Conservation (phyloP, 2,329 filamentous ascomycete species). For the Fusarium drepaniforme region DNA sequence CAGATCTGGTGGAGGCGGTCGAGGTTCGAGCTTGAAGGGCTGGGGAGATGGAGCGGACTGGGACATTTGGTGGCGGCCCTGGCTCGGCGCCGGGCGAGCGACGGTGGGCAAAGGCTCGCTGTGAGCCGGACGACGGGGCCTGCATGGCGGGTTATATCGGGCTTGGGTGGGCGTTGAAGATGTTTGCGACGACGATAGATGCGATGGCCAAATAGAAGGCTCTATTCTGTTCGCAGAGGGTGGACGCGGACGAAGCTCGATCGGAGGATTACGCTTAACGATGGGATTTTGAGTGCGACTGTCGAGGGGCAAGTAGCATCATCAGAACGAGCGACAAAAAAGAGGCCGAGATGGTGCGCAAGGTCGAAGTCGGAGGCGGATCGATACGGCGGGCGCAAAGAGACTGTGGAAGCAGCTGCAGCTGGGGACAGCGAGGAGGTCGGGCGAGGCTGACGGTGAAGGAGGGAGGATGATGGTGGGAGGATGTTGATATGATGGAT, state of each 20-base stretch:
- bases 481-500: slow-evolving; percentile 19
- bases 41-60: slow-evolving; percentile 71
- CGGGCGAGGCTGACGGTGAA: slow-evolving; percentile 17
- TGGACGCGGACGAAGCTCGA: slow-evolving; percentile 17
- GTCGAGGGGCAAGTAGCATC: slow-evolving; percentile 45
- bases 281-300: slow-evolving; percentile 36
- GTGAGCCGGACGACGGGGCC: slow-evolving; percentile 52
- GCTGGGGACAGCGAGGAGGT: slow-evolving; percentile 16
- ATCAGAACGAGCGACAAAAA: slow-evolving; percentile 40
- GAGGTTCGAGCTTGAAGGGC: slow-evolving; percentile 73
- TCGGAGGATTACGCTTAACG: slow-evolving; percentile 34
- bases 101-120: slow-evolving; percentile 66
- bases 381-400: slow-evolving; percentile 8
- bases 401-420: slow-evolving; percentile 1
- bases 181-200: slow-evolving; percentile 14
- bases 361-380: slow-evolving; percentile 12
- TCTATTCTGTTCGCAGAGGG: background rate
- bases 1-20: slow-evolving; percentile 75
- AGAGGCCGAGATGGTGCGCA: slow-evolving; percentile 18
- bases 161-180: background rate
- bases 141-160: slow-evolving; percentile 34
- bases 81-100: slow-evolving; percentile 74
- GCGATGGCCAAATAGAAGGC: slow-evolving; percentile 3
- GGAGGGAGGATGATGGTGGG: slow-evolving; percentile 27
- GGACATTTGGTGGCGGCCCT: slow-evolving; percentile 68